Evolutionary conservation across 129 eudicot genomes (phyloP), one percentile per base, ranked within the genome.

Genomic region (Erigeron canadensis): DNA sequence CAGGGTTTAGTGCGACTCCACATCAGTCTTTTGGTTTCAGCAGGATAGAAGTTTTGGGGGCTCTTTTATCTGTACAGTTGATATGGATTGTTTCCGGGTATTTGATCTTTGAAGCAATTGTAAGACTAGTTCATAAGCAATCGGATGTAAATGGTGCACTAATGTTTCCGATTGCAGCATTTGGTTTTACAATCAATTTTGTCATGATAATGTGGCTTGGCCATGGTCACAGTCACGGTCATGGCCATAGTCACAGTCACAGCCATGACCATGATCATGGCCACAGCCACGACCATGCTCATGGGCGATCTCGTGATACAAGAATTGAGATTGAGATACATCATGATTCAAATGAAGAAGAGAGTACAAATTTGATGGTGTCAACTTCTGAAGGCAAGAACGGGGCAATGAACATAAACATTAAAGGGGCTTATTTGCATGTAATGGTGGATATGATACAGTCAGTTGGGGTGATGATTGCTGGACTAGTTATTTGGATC

Each of bases 391-490:
- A 73, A 21, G 69, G 67, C 46, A 58, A 70, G 53, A 77, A 11
- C 13, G 75, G 45, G 28, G 21, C 18, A 19, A 65, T 81, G 72
- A 87, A 90, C 59, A 87, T 90, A 51, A 90, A 83, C 76, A 75
- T 90, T 16, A 78, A 87, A 83, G 96, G 95, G 71, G 95, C 91
- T 6, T 90, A 90, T 77, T 75, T 90, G 75, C 96, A 90, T 75
- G 82, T 85, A 18, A 65, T 90, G 68, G 73, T 84, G 11, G 96
- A 90, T 70, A 54, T 87, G 75, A 87, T 90, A 17, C 95, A 90
- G 72, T 83, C 91, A 3, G 46, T 80, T 10, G 96, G 91, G 7
- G 96, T 85, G 69, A 87, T 90, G 91, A 77, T 87, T 16, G 88
- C 91, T 10, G 96, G 96, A 71, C 46, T 73, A 8, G 71, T 90